A percentile compares a stretch with the other conserved stretches of the same genome.
phyloP scores from a whole-genome alignment of 176 grass and related monocot species.

The Bolboschoenus planiculmis region DNA sequence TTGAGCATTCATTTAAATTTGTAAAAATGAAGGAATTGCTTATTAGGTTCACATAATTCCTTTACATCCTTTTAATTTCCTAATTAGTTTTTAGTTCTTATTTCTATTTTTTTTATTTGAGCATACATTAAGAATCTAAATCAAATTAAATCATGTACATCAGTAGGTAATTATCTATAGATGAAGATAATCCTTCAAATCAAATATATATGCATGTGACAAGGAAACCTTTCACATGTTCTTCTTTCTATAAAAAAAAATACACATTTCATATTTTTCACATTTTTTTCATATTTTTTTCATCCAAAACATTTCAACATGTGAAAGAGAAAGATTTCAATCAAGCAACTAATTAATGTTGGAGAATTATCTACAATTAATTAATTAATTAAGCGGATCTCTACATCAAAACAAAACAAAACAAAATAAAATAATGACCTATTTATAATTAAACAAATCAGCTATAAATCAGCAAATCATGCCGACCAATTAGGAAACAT shows the following conservation, averaged over 20 bases:
- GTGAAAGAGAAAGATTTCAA: too few species aligned
- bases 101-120: background rate
- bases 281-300: too few species aligned
- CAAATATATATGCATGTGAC: background rate
- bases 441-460: background rate
- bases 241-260: background rate
- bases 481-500: conserved; percentile 1
- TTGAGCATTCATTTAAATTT: too few species aligned
- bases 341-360: background rate
- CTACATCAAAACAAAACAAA: background rate
- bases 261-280: too few species aligned
- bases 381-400: background rate
- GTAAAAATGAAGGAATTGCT: too few species aligned
- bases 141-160: too few species aligned
- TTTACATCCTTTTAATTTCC: background rate
- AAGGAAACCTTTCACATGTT: too few species aligned
- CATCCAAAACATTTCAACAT: background rate
- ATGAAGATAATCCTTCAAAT: background rate
- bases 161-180: background rate
- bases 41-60: too few species aligned
- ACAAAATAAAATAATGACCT: background rate
- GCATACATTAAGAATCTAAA: too few species aligned
- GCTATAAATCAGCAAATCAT: background rate
- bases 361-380: background rate
- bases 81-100: background rate